Evolutionary conservation across 495 filamentous ascomycete genomes (phyloP).

Genomic region (Usnea hakonensis): DNA sequence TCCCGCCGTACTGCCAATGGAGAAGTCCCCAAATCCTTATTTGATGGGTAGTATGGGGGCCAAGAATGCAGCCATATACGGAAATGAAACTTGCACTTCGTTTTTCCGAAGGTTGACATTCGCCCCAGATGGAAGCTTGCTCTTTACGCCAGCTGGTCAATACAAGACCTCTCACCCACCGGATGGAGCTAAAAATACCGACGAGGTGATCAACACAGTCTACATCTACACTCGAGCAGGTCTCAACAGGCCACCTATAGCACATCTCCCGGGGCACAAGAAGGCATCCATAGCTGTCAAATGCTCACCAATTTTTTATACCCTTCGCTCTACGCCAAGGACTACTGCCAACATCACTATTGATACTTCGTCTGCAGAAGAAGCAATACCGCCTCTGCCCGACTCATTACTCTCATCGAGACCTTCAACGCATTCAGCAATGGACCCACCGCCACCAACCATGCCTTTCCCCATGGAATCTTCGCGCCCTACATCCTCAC

Average conservation of each 20-base stretch:
- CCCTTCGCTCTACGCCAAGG: conserved; percentile 58
- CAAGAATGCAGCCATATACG: conserved; percentile 84
- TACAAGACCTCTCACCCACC: conserved; percentile 73
- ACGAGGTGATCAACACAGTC: conserved; percentile 92
- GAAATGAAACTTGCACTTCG: conserved; percentile 94
- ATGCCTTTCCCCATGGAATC: conserved; percentile 25
- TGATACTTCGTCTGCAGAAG: conserved; percentile 82
- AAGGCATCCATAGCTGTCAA: conserved; percentile 95
- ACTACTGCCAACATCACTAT: conserved; percentile 83
- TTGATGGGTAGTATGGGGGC: conserved; percentile 43
- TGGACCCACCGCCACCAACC: conserved; percentile 73
- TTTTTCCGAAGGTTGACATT: conserved; percentile 95
- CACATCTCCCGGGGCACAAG: conserved; percentile 96
- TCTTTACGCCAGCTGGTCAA: conserved; percentile 94
- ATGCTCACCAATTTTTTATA: conserved; percentile 88
- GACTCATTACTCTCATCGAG: conserved; percentile 65
- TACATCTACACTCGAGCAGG: conserved; percentile 97
- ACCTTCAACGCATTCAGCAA: conserved; percentile 46
- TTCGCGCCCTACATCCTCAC: conserved; percentile 41
- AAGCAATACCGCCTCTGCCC: conserved; percentile 72
- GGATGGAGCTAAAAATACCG: conserved; percentile 65
- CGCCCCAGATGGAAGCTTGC: conserved; percentile 86
- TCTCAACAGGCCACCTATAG: conserved; percentile 93
- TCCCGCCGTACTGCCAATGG: conserved; percentile 93
- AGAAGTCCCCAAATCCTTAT: conserved; percentile 73